A percentile compares a stretch with the other conserved stretches of the same genome.
Conservation (phyloP, 2,329 filamentous ascomycete species). For the Lecanicillium sp. region DNA sequence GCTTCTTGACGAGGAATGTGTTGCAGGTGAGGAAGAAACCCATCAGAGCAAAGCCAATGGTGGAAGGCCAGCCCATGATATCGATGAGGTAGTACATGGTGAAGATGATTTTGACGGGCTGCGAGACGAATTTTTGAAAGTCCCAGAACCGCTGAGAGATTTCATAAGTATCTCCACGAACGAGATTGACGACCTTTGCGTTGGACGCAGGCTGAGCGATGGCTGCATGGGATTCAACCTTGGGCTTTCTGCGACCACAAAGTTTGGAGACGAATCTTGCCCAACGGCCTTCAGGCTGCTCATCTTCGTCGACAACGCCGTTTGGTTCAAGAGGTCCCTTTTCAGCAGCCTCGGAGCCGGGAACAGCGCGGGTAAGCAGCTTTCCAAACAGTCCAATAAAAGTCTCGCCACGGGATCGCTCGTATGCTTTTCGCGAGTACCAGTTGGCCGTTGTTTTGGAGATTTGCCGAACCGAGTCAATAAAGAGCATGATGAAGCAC, state of each 20-base stretch:
- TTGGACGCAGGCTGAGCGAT: slow-evolving; percentile 59
- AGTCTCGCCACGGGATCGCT: slow-evolving; percentile 69
- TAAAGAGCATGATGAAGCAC: slow-evolving; percentile 25
- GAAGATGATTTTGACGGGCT: slow-evolving; percentile 67
- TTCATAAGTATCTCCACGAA: slow-evolving; percentile 76
- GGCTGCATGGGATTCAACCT: slow-evolving; percentile 13
- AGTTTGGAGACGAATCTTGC: slow-evolving; percentile 12
- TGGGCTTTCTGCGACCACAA: slow-evolving; percentile 14
- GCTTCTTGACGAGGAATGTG: slow-evolving; percentile 52
- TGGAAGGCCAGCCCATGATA: slow-evolving; percentile 71
- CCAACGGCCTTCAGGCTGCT: neutral
- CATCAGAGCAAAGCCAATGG: slow-evolving; percentile 64
- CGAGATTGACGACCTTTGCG: slow-evolving; percentile 83
- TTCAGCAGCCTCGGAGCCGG: slow-evolving; percentile 28
- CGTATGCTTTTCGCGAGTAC: slow-evolving; percentile 78
- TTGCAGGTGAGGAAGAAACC: slow-evolving; percentile 63
- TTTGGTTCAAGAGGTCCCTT: slow-evolving; percentile 19
- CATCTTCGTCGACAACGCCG: neutral
- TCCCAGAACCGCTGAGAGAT: slow-evolving; percentile 85
- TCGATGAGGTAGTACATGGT: slow-evolving; percentile 56
- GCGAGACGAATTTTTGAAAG: slow-evolving; percentile 64
- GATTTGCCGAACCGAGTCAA: slow-evolving; percentile 25
- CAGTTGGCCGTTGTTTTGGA: slow-evolving; percentile 45
- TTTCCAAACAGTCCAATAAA: slow-evolving; percentile 30
- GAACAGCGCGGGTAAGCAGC: slow-evolving; percentile 32